phyloP scores from a whole-genome alignment of 1,284 basidiomycete genomes.

The Rhodotorula sp. region DNA sequence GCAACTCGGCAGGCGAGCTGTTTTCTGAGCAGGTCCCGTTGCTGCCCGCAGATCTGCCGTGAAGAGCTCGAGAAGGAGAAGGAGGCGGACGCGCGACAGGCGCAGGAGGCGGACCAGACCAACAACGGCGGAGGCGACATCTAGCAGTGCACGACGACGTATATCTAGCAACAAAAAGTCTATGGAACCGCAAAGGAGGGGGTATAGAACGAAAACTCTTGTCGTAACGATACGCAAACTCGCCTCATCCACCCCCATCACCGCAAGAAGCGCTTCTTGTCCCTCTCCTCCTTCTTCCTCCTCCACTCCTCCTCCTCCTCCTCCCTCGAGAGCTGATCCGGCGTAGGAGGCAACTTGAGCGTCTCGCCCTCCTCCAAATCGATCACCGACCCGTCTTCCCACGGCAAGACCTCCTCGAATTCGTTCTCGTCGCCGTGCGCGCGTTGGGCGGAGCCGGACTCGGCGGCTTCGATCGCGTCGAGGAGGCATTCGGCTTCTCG shows the following conservation, averaged over 20 bases:
- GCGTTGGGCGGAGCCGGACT: constrained; percentile 54
- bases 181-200: background rate
- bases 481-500: constrained; percentile 51
- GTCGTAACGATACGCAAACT: too few relatives aligned
- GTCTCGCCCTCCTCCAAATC: constrained; percentile 49
- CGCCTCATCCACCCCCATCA: background rate
- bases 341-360: constrained; percentile 53
- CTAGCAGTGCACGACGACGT: background rate
- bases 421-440: constrained; percentile 43
- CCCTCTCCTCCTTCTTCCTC: constrained; percentile 13
- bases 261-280: constrained; percentile 19
- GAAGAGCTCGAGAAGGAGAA: constrained; percentile 21
- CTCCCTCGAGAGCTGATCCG: constrained; percentile 47
- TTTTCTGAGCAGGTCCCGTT: too few relatives aligned
- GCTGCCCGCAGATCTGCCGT: constrained; percentile 26
- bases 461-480: constrained; percentile 54
- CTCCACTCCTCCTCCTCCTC: constrained; percentile 46
- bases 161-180: background rate
- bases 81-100: background rate
- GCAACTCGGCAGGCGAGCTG: too few relatives aligned
- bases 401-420: constrained; percentile 32
- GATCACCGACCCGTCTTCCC: constrained; percentile 23
- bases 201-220: too few relatives aligned
- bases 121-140: too few relatives aligned
- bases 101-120: too few relatives aligned